Base-by-base conservation (phyloP, 352 stramenopile species). In the Globisporangium nunn region DNA sequence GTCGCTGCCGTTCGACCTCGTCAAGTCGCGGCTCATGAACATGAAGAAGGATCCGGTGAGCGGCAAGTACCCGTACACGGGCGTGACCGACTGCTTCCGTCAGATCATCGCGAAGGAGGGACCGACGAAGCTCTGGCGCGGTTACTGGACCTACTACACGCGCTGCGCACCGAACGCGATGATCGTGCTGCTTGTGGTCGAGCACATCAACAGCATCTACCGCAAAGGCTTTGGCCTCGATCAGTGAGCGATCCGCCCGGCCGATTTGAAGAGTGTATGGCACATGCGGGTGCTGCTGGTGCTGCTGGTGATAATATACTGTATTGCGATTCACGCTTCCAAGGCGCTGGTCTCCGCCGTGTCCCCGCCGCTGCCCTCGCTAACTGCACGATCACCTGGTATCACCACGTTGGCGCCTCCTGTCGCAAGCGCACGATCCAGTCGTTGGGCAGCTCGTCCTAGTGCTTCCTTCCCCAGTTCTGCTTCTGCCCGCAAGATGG, bases 121-220 rank as follows among this genome's bases (percentile, higher is more conserved):
- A 6, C 81, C 94, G 15, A 69, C 81, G 29, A 96, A 97, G 63
- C 96, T 99, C 46, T 99, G 97, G 86, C 95, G 81, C 55, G 97
- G 97, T 35, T 99, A 99, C 79, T 95, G 86, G 66, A 98, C 97
- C 2, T 99, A 99, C 74, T 99, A 99, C 81, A 95, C 87, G 60
- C 87, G 97, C 61, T 99, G 96, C 70, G 97, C 96, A 29, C 97
- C 97, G 12, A 98, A 99, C 82, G 96, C 96, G n/a, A 99, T 99
- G 96, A 98, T 99, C 70, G 98, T 99, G 64, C 79, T 99, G 58
- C 75, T 99, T 43, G 96, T 97, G 5, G 97, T 99, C 61, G 96
- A 99, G 68, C 86, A 96, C 65, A 85, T 96, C 56, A 98, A 98
- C 64, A 81, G 74, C 41, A 53, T 83, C 35, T 96, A 96, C 74